These are phyloP conservation scores for Arctium lappa DNA, from an alignment of 129 eudicot genomes.

Conservation along the genomic window DNA sequence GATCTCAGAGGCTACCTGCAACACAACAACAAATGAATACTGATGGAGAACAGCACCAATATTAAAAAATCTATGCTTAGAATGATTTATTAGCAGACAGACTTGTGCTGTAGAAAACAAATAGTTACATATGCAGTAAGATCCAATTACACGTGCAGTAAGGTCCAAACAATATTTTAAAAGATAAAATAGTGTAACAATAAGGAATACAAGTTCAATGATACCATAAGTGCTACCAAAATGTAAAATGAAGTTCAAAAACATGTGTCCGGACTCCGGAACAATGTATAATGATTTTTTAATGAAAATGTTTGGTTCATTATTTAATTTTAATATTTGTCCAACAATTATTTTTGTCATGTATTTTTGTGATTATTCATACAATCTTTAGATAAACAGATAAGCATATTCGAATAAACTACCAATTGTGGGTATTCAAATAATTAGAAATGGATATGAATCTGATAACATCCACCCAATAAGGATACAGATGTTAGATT, in stretches of 20 bases:
- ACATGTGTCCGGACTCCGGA: no score
- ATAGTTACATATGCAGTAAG: no score
- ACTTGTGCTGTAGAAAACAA: no score
- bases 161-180: no score
- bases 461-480: not conserved
- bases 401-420: not conserved
- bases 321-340: not conserved
- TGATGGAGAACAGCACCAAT: not conserved
- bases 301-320: not conserved
- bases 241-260: no score
- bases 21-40: constrained; percentile 1
- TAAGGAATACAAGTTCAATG: no score
- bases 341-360: not conserved
- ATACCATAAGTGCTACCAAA: no score
- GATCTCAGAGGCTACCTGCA: constrained; percentile 92
- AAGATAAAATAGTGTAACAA: no score
- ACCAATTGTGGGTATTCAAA: not conserved
- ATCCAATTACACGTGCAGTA: no score
- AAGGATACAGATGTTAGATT: not conserved
- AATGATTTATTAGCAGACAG: not conserved
- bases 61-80: not conserved
- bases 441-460: no score
- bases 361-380: not conserved
- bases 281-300: no score
- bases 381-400: not conserved